Percentiles rank a stretch among this genome's conserved stretches.
Evolutionary conservation across 257 asterid species (phyloP).

Genomic region (Nicotiana tomentosiformis): DNA sequence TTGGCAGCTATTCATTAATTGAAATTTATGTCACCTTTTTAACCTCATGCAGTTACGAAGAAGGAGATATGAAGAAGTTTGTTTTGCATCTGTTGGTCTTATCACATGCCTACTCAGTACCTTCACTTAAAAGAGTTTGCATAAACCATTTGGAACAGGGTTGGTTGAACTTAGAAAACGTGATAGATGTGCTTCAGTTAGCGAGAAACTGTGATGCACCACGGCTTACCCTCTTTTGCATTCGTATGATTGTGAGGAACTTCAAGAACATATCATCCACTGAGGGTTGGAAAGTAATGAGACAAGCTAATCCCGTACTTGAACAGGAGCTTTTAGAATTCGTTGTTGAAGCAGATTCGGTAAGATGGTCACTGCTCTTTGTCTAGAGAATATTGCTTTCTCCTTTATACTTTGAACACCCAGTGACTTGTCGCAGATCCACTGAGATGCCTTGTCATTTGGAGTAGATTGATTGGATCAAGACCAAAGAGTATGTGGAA

Average conservation of each 20-base stretch:
- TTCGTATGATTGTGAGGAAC: conserved; percentile 50
- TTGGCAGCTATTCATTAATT: neutral
- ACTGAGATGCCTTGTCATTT: neutral
- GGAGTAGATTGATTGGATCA: neutral
- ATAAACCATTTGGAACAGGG: conserved; percentile 42
- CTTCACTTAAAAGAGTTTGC: conserved; percentile 60
- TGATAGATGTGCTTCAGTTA: conserved; percentile 70
- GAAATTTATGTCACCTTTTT: neutral
- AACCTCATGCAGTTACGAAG: conserved; percentile 58
- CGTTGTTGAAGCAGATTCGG: conserved; percentile 79
- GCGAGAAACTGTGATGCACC: conserved; percentile 72
- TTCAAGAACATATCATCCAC: conserved; percentile 61
- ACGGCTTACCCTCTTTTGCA: conserved; percentile 50
- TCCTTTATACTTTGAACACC: neutral
- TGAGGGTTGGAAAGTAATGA: conserved; percentile 94
- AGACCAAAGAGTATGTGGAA: neutral
- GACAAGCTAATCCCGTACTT: conserved; percentile 56
- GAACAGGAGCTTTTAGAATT: conserved; percentile 77
- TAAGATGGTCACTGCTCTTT: conserved; percentile 36
- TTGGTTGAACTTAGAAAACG: conserved; percentile 62
- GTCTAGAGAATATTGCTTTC: neutral
- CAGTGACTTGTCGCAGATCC: too few relatives aligned
- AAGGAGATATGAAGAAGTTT: conserved; percentile 58
- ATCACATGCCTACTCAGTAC: conserved; percentile 62
- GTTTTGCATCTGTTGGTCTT: conserved; percentile 74